Percentiles rank a stretch among this genome's conserved stretches.
These are phyloP conservation scores for Actinidia polygama DNA, from an alignment of 179 eudicot species.

Conservation along the genomic window DNA sequence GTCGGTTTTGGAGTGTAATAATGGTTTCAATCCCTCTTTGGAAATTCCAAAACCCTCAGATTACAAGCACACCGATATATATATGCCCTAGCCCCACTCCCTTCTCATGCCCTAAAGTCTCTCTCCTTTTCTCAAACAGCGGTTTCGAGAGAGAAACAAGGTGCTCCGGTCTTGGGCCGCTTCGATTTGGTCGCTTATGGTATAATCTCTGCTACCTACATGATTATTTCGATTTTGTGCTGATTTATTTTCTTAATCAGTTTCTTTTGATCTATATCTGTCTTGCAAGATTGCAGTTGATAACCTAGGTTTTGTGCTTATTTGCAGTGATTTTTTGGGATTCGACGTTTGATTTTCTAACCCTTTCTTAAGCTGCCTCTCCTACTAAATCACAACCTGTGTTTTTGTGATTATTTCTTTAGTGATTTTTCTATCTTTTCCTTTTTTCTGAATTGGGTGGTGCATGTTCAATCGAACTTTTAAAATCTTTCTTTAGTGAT, in stretches of 20 bases:
- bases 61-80: background rate
- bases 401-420: background rate
- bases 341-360: background rate
- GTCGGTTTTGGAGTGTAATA: conserved; percentile 4
- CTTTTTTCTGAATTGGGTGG: background rate
- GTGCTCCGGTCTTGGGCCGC: background rate
- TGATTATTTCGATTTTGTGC: background rate
- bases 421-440: background rate
- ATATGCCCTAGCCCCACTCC: background rate
- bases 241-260: background rate
- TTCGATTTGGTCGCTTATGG: background rate
- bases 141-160: background rate
- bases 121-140: background rate
- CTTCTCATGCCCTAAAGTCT: background rate
- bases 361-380: background rate
- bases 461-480: background rate
- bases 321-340: background rate
- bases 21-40: conserved; percentile 2
- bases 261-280: background rate
- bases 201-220: conserved; percentile 3
- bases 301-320: background rate
- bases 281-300: background rate
- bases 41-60: background rate
- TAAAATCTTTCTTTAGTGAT: background rate
- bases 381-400: background rate